Evolutionary conservation across 352 stramenopile species (phyloP).

Genomic region (Phytophthora gonapodyides): DNA sequence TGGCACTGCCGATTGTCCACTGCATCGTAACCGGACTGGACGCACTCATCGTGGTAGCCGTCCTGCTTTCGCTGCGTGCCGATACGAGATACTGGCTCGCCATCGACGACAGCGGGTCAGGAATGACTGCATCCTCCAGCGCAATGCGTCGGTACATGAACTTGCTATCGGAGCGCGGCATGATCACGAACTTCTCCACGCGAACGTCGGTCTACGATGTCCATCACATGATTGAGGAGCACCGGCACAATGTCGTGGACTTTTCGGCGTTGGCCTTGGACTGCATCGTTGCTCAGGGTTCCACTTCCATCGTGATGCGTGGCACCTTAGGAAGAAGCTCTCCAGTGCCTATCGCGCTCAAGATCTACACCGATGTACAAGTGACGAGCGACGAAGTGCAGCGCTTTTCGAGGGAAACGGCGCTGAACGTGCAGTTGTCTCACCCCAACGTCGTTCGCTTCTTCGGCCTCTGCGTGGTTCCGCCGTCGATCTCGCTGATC

Average conservation of each 20-base stretch:
- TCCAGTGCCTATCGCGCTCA: slow-evolving; percentile 68
- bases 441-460: slow-evolving; percentile 87
- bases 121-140: slow-evolving; percentile 40
- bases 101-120: slow-evolving; percentile 65
- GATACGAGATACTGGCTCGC: slow-evolving; percentile 88
- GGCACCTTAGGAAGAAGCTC: slow-evolving; percentile 55
- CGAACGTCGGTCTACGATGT: slow-evolving; percentile 89
- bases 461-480: slow-evolving; percentile 81
- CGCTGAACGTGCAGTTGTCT: slow-evolving; percentile 79
- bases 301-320: slow-evolving; percentile 85
- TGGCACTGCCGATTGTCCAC: slow-evolving; percentile 43
- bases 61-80: slow-evolving; percentile 75
- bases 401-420: slow-evolving; percentile 81
- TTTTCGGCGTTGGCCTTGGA: slow-evolving; percentile 75
- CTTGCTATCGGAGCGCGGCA: slow-evolving; percentile 76
- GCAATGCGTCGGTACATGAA: slow-evolving; percentile 78
- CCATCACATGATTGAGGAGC: slow-evolving; percentile 88
- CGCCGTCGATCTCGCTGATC: slow-evolving; percentile 83
- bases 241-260: slow-evolving; percentile 82
- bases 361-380: slow-evolving; percentile 87
- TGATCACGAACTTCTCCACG: slow-evolving; percentile 90
- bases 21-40: slow-evolving; percentile 62
- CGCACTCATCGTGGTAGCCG: slow-evolving; percentile 65
- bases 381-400: slow-evolving; percentile 85
- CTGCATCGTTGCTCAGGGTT: slow-evolving; percentile 78